These are phyloP conservation scores for Starmerella bombicola DNA, from an alignment of 805 yeast species.

Conservation along the genomic window DNA sequence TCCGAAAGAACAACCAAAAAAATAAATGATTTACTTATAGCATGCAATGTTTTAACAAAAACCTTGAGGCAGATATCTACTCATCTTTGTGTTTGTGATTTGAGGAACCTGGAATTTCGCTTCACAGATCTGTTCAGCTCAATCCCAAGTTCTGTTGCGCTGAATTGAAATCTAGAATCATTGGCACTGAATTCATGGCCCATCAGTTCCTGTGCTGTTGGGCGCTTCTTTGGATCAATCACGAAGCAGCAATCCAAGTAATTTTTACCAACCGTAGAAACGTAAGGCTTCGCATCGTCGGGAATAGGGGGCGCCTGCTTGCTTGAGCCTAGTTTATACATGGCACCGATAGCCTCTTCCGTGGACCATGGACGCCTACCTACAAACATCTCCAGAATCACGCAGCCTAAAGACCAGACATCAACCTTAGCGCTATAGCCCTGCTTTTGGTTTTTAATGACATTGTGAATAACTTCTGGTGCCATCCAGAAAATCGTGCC, in stretches of 20 bases:
- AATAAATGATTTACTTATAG: not conserved
- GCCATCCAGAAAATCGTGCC: conserved; percentile 99
- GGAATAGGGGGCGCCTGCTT: conserved; percentile 93
- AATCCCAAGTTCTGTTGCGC: conserved; percentile 19
- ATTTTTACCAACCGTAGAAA: conserved; percentile 51
- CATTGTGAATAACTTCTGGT: conserved; percentile 90
- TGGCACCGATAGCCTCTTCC: conserved; percentile 87
- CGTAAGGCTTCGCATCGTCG: conserved; percentile 58
- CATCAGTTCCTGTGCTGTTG: conserved; percentile 50
- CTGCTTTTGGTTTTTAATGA: conserved; percentile 55
- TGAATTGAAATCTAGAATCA: conserved; percentile 16
- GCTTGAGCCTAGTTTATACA: conserved; percentile 73
- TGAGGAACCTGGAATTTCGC: conserved; percentile 8
- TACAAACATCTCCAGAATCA: conserved; percentile 92
- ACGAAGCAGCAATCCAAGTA: conserved; percentile 69
- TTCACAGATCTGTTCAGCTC: conserved; percentile 13
- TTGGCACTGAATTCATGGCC: conserved; percentile 16
- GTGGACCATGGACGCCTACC: conserved; percentile 97
- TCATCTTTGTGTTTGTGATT: conserved; percentile 1
- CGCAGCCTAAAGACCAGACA: conserved; percentile 97
- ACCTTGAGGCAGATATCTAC: too few relatives aligned
- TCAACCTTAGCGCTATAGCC: conserved; percentile 97
- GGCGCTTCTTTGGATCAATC: conserved; percentile 69
- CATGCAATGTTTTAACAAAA: too few relatives aligned
- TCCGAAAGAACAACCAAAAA: not conserved